Conservation (phyloP, 1,284 basidiomycete species). For the Cutaneotrichosporon cyanovorans region DNA sequence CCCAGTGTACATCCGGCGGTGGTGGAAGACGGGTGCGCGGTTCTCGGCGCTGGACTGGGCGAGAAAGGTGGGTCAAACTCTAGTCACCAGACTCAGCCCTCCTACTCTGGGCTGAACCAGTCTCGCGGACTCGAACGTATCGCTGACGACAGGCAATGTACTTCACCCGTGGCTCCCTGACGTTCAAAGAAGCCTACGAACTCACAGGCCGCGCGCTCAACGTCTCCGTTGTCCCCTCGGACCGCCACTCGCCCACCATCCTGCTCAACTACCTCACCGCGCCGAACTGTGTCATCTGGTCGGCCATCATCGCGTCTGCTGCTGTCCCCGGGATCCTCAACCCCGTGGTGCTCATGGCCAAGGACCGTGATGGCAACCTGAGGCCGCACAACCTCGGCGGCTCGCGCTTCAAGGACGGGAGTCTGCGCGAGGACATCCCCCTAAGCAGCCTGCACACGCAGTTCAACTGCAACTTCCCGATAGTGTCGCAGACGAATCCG, state of each 20-base stretch:
- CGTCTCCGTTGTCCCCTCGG: slow-evolving; percentile 88
- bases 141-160: slow-evolving; percentile 53
- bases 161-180: slow-evolving; percentile 89
- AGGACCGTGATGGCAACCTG: slow-evolving; percentile 70
- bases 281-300: slow-evolving; percentile 67
- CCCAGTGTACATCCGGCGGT: slow-evolving; percentile 68
- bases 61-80: slow-evolving; percentile 54
- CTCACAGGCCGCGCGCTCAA: slow-evolving; percentile 85
- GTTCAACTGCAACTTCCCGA: slow-evolving; percentile 90
- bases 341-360: slow-evolving; percentile 78
- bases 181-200: slow-evolving; percentile 91
- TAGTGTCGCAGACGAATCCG: slow-evolving; percentile 90
- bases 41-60: slow-evolving; percentile 93
- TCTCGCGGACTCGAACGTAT: no score
- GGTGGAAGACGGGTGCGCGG: slow-evolving; percentile 79
- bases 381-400: slow-evolving; percentile 88
- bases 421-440: slow-evolving; percentile 86
- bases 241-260: slow-evolving; percentile 94
- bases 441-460: slow-evolving; percentile 85
- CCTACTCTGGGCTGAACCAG: no score
- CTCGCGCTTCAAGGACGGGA: slow-evolving; percentile 84
- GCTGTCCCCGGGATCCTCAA: slow-evolving; percentile 47
- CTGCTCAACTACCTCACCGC: slow-evolving; percentile 92
- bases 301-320: slow-evolving; percentile 46
- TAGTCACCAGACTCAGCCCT: slow-evolving; percentile 43